phyloP scores from a whole-genome alignment of 202 grass and related monocot species.

The Bolboschoenoplectus hybrid region DNA sequence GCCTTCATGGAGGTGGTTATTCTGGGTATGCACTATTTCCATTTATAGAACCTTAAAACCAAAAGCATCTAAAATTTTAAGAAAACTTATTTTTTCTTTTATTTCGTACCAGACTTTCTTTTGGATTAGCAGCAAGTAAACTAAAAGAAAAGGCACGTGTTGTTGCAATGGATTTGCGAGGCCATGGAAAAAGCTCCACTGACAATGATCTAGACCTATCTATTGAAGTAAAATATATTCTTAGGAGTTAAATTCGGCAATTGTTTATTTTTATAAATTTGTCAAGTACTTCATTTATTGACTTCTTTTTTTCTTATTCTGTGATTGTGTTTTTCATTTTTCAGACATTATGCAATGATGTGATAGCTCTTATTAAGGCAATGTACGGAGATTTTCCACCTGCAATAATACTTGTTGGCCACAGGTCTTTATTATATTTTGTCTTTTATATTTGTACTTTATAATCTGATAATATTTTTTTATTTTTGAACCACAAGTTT shows the following conservation, averaged over 20 bases:
- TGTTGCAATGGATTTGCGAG: conserved; percentile 83
- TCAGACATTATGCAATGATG: conserved; percentile 91
- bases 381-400: conserved; percentile 78
- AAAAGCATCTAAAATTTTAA: background rate
- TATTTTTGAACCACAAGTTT: background rate
- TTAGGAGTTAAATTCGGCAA: conserved; percentile 26
- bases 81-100: conserved; percentile 10
- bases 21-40: conserved; percentile 59
- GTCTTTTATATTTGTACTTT: conserved; percentile 33
- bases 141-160: conserved; percentile 82
- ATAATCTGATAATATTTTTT: conserved; percentile 8
- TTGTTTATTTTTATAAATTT: conserved; percentile 26
- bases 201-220: conserved; percentile 81
- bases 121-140: conserved; percentile 72
- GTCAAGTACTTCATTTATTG: background rate
- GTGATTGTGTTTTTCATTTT: conserved; percentile 28
- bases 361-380: conserved; percentile 65
- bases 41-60: background rate
- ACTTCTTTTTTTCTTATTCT: conserved; percentile 22
- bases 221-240: conserved; percentile 64
- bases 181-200: conserved; percentile 83
- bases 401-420: conserved; percentile 95
- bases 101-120: conserved; percentile 75
- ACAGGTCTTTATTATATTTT: conserved; percentile 64
- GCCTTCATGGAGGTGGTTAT: conserved; percentile 95